Evolutionary conservation across 2,329 filamentous ascomycete species (phyloP).

Genomic region (Clonostachys rosea): DNA sequence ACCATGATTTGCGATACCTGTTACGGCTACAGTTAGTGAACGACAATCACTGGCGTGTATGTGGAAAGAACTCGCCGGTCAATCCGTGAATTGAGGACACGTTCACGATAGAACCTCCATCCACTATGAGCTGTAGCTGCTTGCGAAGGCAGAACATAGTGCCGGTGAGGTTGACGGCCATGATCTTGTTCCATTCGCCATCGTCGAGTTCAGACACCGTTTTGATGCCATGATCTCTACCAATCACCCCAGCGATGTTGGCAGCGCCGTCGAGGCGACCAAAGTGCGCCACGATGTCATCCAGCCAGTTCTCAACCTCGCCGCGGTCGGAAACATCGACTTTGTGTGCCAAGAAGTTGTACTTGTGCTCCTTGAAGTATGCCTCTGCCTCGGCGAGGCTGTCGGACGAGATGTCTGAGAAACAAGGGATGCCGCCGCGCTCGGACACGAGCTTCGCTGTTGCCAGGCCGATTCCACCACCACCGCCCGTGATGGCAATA

Average conservation of each 20-base stretch:
- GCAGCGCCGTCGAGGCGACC: constrained; percentile 50
- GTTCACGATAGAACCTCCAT: constrained; percentile 55
- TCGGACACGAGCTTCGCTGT: constrained; percentile 2
- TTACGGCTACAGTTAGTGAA: neutral
- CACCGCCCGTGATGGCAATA: constrained; percentile 18
- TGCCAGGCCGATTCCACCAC: constrained; percentile 12
- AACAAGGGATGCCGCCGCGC: constrained; percentile 19
- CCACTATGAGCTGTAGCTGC: constrained; percentile 28
- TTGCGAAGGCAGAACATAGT: constrained; percentile 45
- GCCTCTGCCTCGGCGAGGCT: constrained; percentile 18
- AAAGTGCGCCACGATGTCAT: constrained; percentile 36
- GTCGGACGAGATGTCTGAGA: constrained; percentile 27
- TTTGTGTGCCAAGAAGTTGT: constrained; percentile 25
- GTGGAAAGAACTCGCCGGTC: constrained; percentile 27
- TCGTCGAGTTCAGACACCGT: constrained; percentile 37
- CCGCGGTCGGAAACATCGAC: constrained; percentile 42
- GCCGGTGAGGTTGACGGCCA: constrained; percentile 44
- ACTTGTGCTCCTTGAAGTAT: constrained; percentile 16
- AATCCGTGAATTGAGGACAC: constrained; percentile 39
- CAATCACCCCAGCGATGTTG: constrained; percentile 50
- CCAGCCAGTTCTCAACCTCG: constrained; percentile 47
- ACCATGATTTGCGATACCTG: constrained; percentile 24
- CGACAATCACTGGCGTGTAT: neutral
- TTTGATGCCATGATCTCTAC: constrained; percentile 31
- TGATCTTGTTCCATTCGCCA: constrained; percentile 41